Percentiles rank a stretch among this genome's conserved stretches.
phyloP scores from a whole-genome alignment of 2,329 filamentous ascomycete genomes.

The Cladosporium halotolerans region DNA sequence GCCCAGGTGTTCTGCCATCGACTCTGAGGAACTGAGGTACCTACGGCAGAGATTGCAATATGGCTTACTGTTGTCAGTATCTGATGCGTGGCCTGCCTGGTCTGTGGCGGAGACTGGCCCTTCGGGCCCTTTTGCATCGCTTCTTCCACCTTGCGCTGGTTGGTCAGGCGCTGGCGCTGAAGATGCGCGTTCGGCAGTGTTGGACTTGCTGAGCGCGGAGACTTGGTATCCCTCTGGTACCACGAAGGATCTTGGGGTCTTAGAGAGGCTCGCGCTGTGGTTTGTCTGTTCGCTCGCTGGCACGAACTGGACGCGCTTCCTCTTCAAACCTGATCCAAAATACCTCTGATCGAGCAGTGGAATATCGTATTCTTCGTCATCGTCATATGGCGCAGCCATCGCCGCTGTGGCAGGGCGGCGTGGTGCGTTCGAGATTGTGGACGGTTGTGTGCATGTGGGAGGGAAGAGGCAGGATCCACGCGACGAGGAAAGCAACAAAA shows the following conservation, averaged over 20 bases:
- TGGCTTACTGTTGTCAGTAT: background rate
- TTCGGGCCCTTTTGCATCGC: background rate
- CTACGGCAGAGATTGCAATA: slow-evolving; percentile 32
- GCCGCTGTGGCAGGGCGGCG: background rate
- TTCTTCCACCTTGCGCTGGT: background rate
- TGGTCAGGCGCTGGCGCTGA: background rate
- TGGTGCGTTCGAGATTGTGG: too few relatives aligned
- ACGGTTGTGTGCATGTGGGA: too few relatives aligned
- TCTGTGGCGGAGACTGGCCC: background rate
- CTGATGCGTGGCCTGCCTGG: slow-evolving; percentile 1
- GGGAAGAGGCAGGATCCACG: too few relatives aligned
- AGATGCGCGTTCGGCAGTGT: slow-evolving; percentile 8
- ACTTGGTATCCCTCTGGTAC: slow-evolving; percentile 58
- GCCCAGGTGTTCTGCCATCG: slow-evolving; percentile 46
- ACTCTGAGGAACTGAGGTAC: too few relatives aligned
- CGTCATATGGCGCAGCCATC: slow-evolving; percentile 13
- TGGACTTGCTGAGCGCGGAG: slow-evolving; percentile 49
- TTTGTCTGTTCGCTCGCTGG: slow-evolving; percentile 33
- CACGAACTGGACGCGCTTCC: slow-evolving; percentile 56
- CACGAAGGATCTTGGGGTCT: slow-evolving; percentile 3
- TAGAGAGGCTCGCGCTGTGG: slow-evolving; percentile 13
- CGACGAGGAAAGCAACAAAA: too few relatives aligned
- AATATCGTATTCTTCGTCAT: slow-evolving; percentile 52
- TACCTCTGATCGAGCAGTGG: slow-evolving; percentile 54
- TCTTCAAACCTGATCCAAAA: slow-evolving; percentile 58